Percentiles rank a stretch among this genome's conserved stretches.
Conservation (phyloP, 139 green algal species). For the Cymbomonas tetramitiformis region DNA sequence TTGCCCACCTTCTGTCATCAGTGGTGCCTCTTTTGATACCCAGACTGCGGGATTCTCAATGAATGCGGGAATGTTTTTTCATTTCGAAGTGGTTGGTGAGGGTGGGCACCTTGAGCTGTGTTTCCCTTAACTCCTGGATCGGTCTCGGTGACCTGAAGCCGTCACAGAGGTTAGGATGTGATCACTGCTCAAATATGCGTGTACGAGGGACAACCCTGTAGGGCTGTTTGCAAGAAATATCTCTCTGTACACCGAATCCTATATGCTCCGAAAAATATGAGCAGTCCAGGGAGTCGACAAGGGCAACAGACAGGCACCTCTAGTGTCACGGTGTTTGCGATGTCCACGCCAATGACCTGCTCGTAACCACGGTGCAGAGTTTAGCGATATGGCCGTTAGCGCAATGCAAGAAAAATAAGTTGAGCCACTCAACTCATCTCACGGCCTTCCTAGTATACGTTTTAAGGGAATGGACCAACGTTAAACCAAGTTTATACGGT, state of each 20-base stretch:
- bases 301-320: too few relatives aligned
- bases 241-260: not conserved
- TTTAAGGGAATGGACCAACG: too few relatives aligned
- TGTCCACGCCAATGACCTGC: conserved; percentile 74
- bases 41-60: too few relatives aligned
- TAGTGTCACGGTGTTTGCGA: conserved; percentile 63
- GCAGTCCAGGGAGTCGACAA: too few relatives aligned
- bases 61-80: not conserved
- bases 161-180: conserved; percentile 8
- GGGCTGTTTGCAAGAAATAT: not conserved
- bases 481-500: too few relatives aligned
- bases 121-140: conserved; percentile 70
- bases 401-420: not conserved
- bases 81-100: not conserved
- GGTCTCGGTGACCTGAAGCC: conserved; percentile 30
- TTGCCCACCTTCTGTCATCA: too few relatives aligned
- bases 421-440: too few relatives aligned
- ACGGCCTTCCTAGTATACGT: too few relatives aligned
- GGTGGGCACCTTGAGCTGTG: conserved; percentile 14
- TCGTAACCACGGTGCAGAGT: too few relatives aligned
- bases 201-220: not conserved
- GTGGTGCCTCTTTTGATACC: too few relatives aligned
- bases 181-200: not conserved
- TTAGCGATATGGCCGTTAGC: conserved; percentile 1
- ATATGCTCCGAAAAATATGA: too few relatives aligned